phyloP scores from a whole-genome alignment of 129 eudicot genomes.

The Flaveria ramosissima region DNA sequence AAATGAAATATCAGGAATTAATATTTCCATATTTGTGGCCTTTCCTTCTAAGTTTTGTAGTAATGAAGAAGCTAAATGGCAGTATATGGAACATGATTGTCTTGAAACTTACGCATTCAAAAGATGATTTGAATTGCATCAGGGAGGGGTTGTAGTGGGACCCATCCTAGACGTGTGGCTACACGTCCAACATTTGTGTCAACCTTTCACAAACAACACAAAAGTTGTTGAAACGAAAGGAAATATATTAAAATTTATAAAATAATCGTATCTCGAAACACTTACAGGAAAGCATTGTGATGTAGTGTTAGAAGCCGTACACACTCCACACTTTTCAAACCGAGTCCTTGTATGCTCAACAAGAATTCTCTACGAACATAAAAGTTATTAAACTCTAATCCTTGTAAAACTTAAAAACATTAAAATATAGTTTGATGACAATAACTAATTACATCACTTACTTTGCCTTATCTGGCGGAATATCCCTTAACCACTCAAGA shows the following conservation, averaged over 20 bases:
- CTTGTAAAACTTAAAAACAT: not conserved
- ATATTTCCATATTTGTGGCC: not conserved
- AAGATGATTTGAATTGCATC: constrained; percentile 57
- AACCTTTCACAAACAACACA: constrained; percentile 47
- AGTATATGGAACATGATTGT: constrained; percentile 4
- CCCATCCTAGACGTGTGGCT: constrained; percentile 89
- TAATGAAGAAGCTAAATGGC: not conserved
- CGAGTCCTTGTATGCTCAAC: constrained; percentile 66
- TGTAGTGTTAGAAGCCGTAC: constrained; percentile 75
- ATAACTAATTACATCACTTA: constrained; percentile 37
- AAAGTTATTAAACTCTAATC: not conserved
- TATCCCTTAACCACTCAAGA: constrained; percentile 85
- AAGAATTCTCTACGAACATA: constrained; percentile 65
- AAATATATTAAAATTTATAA: not conserved
- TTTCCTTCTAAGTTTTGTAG: constrained; percentile 8
- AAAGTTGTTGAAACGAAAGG: not conserved
- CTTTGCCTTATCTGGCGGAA: constrained; percentile 76
- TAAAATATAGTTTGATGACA: constrained; percentile 1
- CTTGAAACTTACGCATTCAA: constrained; percentile 53
- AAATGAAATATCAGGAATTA: constrained; percentile 12
- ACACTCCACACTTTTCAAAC: constrained; percentile 88
- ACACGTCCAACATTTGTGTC: constrained; percentile 80
- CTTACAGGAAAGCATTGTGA: constrained; percentile 87
- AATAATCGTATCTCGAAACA: not conserved
- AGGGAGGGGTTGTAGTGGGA: constrained; percentile 79